Evolutionary conservation across 768 basidiomycete genomes (phyloP).

Genomic region (Termitomyces sp.): DNA sequence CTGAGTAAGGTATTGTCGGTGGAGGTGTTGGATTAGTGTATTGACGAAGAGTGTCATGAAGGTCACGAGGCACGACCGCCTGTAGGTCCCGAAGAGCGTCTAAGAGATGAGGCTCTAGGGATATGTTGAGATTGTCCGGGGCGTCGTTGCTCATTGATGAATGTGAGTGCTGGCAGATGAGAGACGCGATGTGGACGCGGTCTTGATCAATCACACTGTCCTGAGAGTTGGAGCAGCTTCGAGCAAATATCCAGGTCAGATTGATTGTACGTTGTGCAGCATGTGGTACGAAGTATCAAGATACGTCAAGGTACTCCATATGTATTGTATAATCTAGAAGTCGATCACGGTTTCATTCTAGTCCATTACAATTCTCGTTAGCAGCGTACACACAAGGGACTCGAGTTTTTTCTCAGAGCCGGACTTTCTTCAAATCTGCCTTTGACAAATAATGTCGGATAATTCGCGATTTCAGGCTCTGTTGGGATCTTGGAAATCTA

Average conservation of each 20-base stretch:
- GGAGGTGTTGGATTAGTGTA: conserved; percentile 31
- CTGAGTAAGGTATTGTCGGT: conserved; percentile 54
- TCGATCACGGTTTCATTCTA: not conserved
- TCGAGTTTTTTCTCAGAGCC: not conserved
- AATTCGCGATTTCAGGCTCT: conserved; percentile 6
- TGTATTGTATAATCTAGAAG: not conserved
- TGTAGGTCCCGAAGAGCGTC: conserved; percentile 41
- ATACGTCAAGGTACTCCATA: not conserved
- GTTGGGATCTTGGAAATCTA: conserved; percentile 30
- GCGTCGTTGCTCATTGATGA: conserved; percentile 14
- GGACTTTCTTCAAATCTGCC: not conserved
- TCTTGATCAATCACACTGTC: not conserved
- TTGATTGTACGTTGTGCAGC: not conserved
- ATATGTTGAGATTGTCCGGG: conserved; percentile 46
- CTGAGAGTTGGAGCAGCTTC: not conserved
- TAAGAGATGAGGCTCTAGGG: conserved; percentile 60
- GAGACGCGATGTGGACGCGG: not conserved
- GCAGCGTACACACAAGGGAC: not conserved
- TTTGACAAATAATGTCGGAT: conserved; percentile 8
- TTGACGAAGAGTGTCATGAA: conserved; percentile 33
- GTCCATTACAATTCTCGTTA: not conserved
- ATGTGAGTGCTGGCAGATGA: conserved; percentile 11
- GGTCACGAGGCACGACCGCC: conserved; percentile 37
- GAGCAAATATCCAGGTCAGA: not conserved
- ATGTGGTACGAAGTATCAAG: not conserved